Evolutionary conservation across 2,329 filamentous ascomycete species (phyloP), one percentile per base, ranked within the genome.

Genomic region (Escovopsis sp.): DNA sequence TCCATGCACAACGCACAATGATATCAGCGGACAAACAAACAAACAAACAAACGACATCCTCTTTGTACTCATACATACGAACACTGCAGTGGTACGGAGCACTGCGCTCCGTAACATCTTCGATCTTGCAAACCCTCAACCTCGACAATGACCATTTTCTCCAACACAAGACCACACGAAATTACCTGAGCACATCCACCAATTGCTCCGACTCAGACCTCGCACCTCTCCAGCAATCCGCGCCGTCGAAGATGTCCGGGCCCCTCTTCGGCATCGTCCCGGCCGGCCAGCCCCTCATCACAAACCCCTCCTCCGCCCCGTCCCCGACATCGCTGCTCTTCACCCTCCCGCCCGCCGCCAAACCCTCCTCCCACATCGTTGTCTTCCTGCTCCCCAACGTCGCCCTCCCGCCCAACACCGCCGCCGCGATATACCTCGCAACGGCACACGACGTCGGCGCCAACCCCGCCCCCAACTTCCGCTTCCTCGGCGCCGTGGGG

Each of bases 361-460:
- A 62, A 30, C 47, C 73, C 35, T 85, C 90, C 55, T 76, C 79
- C 13, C 86, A 96, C 54, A 71, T 96, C 37, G 80, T 86, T 48
- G 76, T 96, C 38, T 93, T 96, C 61, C 67, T 94, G 26, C 72
- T 94, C 1, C 92, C 90, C 0, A 80, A 79, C 30, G 66, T 79
- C 9, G 57, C 68, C 9, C 67, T 98, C 0, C 87, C 87, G 0
- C 64, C 70, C 4, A 71, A 74, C 45, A 81, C 81, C 15, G 88
- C 85, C 5, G 90, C 87, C 12, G 83, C 86, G 32, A 88, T 98
- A 43, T 96, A 94, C 61, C 71, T 93, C 33, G 79, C 65, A 35
- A 64, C 87, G 3, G 40, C 62, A 38, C 28, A 53, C 58, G 36
- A 56, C 45, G 54, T 62, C 33, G 53, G 62, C 23, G 45, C 52